phyloP scores from a whole-genome alignment of 805 yeast genomes.

The Wickerhamiella azyma region DNA sequence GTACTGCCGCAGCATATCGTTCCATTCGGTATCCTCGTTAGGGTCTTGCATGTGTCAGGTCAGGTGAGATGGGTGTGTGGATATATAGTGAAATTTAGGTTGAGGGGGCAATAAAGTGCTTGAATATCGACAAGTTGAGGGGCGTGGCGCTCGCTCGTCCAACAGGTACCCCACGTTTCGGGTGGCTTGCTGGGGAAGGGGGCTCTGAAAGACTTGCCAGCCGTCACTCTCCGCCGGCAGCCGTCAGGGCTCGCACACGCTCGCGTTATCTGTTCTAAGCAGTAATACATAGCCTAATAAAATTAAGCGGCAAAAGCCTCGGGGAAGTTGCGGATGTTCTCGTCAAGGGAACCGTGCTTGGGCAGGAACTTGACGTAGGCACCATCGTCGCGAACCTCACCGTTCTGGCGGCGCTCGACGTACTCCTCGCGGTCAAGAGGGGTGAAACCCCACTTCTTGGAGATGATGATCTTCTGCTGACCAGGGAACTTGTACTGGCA shows the following conservation, averaged over 20 bases:
- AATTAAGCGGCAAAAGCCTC: constrained; percentile 27
- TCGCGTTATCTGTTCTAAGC: constrained; percentile 27
- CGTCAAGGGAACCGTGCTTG: constrained; percentile 88
- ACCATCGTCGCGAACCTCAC: constrained; percentile 99
- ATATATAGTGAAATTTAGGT: no score
- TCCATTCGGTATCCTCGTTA: constrained; percentile 97
- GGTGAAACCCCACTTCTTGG: constrained; percentile 99
- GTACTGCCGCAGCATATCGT: constrained; percentile 77
- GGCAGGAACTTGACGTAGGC: constrained; percentile 98
- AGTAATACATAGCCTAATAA: constrained; percentile 16
- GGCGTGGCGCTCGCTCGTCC: no score
- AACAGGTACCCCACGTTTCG: no score
- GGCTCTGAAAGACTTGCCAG: no score
- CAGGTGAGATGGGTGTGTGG: not conserved
- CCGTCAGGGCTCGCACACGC: no score
- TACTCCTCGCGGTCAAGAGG: constrained; percentile 95
- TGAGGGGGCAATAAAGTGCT: no score
- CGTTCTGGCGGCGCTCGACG: constrained; percentile 84
- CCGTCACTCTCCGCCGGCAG: no score
- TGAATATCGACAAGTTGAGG: no score
- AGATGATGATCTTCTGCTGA: constrained; percentile 97
- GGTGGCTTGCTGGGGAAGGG: not conserved
- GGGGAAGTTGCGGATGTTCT: constrained; percentile 90
- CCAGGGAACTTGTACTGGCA: constrained; percentile 99
- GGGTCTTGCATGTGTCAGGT: constrained; percentile 41